These are phyloP conservation scores for Mollisia scopiformis DNA, from an alignment of 2,329 filamentous ascomycete species.

Conservation along the genomic window DNA sequence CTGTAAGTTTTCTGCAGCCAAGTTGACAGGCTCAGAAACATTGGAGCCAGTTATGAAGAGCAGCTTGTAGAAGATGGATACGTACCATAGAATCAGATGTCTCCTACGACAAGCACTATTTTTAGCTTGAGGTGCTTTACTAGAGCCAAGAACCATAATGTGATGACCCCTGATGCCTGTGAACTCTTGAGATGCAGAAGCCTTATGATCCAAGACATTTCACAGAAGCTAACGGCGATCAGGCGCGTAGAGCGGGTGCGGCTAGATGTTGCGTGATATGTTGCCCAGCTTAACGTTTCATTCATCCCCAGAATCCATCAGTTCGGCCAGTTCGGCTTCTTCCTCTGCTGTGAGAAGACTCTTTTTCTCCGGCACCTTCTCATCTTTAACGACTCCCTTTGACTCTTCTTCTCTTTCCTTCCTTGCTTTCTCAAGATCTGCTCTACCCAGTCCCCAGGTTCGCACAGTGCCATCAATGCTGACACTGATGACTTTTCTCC, in stretches of 20 bases:
- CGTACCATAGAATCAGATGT: background rate
- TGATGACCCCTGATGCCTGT: background rate
- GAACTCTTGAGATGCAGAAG: background rate
- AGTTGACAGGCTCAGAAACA: background rate
- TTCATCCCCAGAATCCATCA: constrained; percentile 77
- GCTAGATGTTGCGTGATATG: background rate
- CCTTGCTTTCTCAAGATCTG: constrained; percentile 58
- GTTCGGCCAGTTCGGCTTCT: constrained; percentile 86
- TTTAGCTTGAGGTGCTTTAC: background rate
- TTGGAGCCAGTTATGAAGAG: background rate
- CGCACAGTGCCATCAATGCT: constrained; percentile 89
- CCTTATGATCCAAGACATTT: background rate
- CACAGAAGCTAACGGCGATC: background rate
- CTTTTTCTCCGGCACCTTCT: constrained; percentile 48
- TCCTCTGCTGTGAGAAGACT: constrained; percentile 81
- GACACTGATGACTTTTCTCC: constrained; percentile 71
- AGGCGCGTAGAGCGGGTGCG: background rate
- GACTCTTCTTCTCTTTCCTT: constrained; percentile 52
- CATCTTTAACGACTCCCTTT: constrained; percentile 44
- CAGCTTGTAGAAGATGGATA: background rate
- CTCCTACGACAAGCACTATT: too few relatives aligned
- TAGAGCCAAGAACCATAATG: background rate
- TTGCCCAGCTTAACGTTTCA: constrained; percentile 30
- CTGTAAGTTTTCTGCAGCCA: too few relatives aligned
- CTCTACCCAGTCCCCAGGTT: constrained; percentile 74